Percentiles rank a stretch among this genome's conserved stretches.
Conservation (phyloP, 306 rosid species). For the Dicorynia guianensis region DNA sequence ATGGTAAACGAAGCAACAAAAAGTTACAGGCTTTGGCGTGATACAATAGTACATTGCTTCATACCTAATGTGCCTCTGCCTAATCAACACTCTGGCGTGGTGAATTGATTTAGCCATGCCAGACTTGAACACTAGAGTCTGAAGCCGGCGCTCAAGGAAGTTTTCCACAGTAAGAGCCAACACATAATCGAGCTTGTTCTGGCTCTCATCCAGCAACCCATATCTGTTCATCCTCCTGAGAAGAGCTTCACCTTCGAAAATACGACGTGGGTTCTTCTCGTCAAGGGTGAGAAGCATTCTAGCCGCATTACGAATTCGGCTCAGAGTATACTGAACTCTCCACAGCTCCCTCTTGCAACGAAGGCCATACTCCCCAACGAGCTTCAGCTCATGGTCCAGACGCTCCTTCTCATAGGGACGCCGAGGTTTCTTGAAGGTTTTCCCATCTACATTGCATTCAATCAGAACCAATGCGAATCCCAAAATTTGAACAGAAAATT, state of each 20-base stretch:
- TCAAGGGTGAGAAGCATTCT: constrained; percentile 56
- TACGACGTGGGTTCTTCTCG: constrained; percentile 55
- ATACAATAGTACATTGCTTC: neutral
- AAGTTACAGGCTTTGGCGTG: no score
- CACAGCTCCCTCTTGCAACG: constrained; percentile 60
- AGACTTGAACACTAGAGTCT: constrained; percentile 53
- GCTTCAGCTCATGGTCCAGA: constrained; percentile 56
- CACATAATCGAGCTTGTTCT: constrained; percentile 61
- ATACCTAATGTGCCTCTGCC: constrained; percentile 58
- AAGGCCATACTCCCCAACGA: constrained; percentile 56
- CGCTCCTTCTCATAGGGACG: constrained; percentile 65
- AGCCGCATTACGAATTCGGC: constrained; percentile 54
- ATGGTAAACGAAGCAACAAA: no score
- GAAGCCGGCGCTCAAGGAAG: constrained; percentile 58
- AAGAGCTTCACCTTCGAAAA: constrained; percentile 60
- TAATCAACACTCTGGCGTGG: constrained; percentile 56
- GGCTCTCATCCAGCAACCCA: constrained; percentile 57
- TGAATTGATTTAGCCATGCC: constrained; percentile 65
- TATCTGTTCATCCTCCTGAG: constrained; percentile 62
- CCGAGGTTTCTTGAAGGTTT: constrained; percentile 59
- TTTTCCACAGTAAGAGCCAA: constrained; percentile 58
- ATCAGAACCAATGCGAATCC: neutral
- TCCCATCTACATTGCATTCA: constrained; percentile 47
- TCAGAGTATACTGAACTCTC: constrained; percentile 56
- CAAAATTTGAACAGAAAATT: neutral